These are phyloP conservation scores for Aureobasidium lini DNA, from an alignment of 2,329 filamentous ascomycete genomes.

Conservation along the genomic window DNA sequence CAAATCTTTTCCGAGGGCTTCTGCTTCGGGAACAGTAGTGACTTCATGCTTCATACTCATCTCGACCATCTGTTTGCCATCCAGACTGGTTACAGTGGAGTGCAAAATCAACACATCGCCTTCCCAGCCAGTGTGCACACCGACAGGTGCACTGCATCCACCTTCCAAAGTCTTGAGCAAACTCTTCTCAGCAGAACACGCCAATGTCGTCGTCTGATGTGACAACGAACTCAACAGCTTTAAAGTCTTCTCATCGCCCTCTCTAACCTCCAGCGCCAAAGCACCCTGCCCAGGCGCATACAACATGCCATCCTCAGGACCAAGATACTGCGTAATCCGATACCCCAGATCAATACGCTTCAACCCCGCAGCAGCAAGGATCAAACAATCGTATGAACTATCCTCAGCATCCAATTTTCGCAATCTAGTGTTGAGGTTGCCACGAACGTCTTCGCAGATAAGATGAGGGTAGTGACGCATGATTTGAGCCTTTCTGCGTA, in stretches of 20 bases:
- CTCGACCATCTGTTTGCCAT: conserved; percentile 66
- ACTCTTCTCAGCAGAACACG: conserved; percentile 68
- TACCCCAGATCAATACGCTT: conserved; percentile 60
- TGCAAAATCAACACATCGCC: conserved; percentile 57
- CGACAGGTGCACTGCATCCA: conserved; percentile 87
- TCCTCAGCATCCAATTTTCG: conserved; percentile 71
- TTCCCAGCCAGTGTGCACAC: conserved; percentile 56
- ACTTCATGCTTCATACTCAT: conserved; percentile 49
- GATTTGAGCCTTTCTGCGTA: conserved; percentile 77
- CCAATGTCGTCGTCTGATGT: conserved; percentile 57
- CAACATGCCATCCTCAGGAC: conserved; percentile 62
- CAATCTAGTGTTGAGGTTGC: conserved; percentile 80
- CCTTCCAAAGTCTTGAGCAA: conserved; percentile 82
- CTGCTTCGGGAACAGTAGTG: conserved; percentile 55
- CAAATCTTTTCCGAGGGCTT: conserved; percentile 63
- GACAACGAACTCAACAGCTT: conserved; percentile 55
- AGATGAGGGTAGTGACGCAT: conserved; percentile 66
- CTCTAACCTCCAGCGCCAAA: conserved; percentile 71
- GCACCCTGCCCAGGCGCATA: conserved; percentile 89
- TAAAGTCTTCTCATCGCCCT: conserved; percentile 55
- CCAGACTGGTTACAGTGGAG: conserved; percentile 70
- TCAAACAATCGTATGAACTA: conserved; percentile 65
- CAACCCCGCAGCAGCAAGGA: conserved; percentile 78
- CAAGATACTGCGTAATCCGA: conserved; percentile 72
- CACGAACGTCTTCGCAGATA: conserved; percentile 69